phyloP scores from a whole-genome alignment of 495 filamentous ascomycete species.

The Astrocystis sublimbata region DNA sequence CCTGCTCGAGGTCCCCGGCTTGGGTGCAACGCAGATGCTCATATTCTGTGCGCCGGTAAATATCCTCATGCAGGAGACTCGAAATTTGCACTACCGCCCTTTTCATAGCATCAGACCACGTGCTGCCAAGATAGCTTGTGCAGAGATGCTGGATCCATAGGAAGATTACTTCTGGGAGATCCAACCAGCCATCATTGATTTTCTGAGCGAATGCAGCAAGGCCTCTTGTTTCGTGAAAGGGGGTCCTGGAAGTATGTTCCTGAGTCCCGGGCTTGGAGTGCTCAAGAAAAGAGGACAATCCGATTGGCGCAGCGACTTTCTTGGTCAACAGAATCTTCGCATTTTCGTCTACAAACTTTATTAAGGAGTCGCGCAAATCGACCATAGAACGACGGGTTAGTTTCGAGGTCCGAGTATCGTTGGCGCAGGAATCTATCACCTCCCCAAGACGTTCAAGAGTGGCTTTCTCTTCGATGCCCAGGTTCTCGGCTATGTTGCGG shows the following conservation, averaged over 20 bases:
- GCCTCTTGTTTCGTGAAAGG: constrained; percentile 58
- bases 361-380: constrained; percentile 44
- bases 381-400: constrained; percentile 39
- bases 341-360: constrained; percentile 43
- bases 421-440: constrained; percentile 53
- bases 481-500: constrained; percentile 63
- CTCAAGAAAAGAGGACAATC: constrained; percentile 73
- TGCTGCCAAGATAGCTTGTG: constrained; percentile 60
- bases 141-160: constrained; percentile 64
- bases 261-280: constrained; percentile 66
- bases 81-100: constrained; percentile 67
- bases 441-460: constrained; percentile 53
- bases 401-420: constrained; percentile 45
- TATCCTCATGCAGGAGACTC: constrained; percentile 64
- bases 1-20: constrained; percentile 13
- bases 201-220: constrained; percentile 56
- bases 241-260: constrained; percentile 49
- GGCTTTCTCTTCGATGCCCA: constrained; percentile 59
- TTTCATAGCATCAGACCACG: constrained; percentile 77
- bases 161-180: constrained; percentile 63
- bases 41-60: constrained; percentile 57
- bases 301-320: constrained; percentile 42
- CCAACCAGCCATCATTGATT: constrained; percentile 57
- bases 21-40: constrained; percentile 41
- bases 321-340: constrained; percentile 45